A percentile compares a stretch with the other conserved stretches of the same genome.
These are phyloP conservation scores for Spergularia bocconei DNA, from an alignment of 148 eudicot genomes.

Conservation along the genomic window DNA sequence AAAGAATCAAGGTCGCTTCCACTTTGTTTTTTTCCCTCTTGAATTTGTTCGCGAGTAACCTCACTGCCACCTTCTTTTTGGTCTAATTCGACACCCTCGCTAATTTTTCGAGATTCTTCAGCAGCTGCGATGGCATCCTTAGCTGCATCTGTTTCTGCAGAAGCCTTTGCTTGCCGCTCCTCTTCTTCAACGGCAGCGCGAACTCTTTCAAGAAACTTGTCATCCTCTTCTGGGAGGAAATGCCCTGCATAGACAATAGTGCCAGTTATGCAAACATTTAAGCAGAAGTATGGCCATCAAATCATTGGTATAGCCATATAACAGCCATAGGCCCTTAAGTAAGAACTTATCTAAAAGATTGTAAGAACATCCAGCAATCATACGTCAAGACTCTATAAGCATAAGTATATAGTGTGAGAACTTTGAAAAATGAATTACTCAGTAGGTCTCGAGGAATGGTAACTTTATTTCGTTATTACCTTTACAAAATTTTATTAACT, in stretches of 20 bases:
- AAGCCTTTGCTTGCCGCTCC: slow-evolving; percentile 78
- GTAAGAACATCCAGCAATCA: background rate
- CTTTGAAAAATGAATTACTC: too few species aligned
- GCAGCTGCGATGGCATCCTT: slow-evolving; percentile 78
- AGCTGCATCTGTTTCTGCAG: slow-evolving; percentile 73
- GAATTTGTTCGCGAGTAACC: slow-evolving; percentile 30
- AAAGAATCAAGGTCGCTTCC: slow-evolving; percentile 22
- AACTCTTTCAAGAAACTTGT: slow-evolving; percentile 82
- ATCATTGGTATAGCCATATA: slow-evolving; percentile 5
- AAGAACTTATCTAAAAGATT: too few species aligned
- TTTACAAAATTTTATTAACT: too few species aligned
- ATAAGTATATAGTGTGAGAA: too few species aligned
- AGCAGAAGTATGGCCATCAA: background rate
- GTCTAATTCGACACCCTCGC: slow-evolving; percentile 29
- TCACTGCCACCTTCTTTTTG: slow-evolving; percentile 33
- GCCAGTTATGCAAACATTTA: background rate
- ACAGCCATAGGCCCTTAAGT: background rate
- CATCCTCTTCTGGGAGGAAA: slow-evolving; percentile 90
- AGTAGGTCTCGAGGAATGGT: too few species aligned
- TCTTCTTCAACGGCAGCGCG: slow-evolving; percentile 92
- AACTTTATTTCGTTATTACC: too few species aligned
- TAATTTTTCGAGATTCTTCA: slow-evolving; percentile 60
- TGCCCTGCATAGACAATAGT: slow-evolving; percentile 50
- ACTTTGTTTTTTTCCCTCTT: slow-evolving; percentile 32
- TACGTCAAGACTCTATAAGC: background rate